Evolutionary conservation across 2,329 filamentous ascomycete genomes (phyloP).

Genomic region (Beauveria sp.): DNA sequence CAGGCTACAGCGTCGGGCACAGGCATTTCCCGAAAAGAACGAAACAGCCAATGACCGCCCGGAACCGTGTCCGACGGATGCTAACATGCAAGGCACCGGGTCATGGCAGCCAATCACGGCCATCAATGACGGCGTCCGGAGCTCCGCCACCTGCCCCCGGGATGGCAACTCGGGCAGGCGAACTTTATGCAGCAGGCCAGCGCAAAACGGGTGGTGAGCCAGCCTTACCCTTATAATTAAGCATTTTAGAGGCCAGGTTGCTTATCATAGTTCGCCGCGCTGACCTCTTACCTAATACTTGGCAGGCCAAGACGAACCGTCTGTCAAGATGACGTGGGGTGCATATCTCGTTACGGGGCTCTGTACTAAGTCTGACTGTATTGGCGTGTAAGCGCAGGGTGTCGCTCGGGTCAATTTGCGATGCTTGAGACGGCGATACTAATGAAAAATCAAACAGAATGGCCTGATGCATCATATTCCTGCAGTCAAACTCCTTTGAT

Average conservation of each 20-base stretch:
- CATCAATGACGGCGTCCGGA: background rate
- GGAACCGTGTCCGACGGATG: background rate
- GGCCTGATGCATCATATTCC: background rate
- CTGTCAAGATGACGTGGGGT: constrained; percentile 9
- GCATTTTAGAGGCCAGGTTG: background rate
- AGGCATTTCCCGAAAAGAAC: background rate
- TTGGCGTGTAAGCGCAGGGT: constrained; percentile 6
- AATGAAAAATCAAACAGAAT: background rate
- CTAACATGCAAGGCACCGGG: background rate
- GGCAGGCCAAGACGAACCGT: constrained; percentile 8
- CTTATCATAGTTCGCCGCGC: background rate
- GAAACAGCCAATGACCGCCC: background rate
- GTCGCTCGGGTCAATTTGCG: background rate
- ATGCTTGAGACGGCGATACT: background rate
- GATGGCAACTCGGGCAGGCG: background rate
- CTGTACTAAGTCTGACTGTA: constrained; percentile 12
- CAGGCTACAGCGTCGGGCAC: background rate
- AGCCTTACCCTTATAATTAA: constrained; percentile 11
- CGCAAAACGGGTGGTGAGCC: background rate
- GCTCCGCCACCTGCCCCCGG: background rate
- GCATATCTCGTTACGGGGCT: constrained; percentile 1
- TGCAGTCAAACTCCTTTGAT: background rate
- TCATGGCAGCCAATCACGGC: background rate
- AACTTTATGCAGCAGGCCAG: background rate
- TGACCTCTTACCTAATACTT: constrained; percentile 6